Evolutionary conservation across 2,329 filamentous ascomycete species (phyloP).

Genomic region (Hirsutella thompsonii): DNA sequence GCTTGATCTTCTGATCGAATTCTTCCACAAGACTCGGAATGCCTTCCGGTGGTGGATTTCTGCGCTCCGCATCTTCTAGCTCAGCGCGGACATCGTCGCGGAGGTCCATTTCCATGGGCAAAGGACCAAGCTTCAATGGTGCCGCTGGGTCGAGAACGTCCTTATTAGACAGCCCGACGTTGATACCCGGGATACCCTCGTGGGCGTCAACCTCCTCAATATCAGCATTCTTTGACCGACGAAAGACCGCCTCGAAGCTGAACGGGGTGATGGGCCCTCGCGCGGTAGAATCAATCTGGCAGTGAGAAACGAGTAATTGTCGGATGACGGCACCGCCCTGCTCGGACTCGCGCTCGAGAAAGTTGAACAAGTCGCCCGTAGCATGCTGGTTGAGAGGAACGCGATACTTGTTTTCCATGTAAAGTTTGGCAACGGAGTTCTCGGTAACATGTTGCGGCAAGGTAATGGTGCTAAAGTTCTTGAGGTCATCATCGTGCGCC

Average conservation of each 20-base stretch:
- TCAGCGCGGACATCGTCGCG: conserved; percentile 79
- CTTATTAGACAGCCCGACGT: conserved; percentile 48
- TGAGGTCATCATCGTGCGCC: conserved; percentile 70
- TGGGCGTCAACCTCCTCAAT: conserved; percentile 50
- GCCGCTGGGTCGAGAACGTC: conserved; percentile 44
- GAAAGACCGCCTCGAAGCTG: conserved; percentile 48
- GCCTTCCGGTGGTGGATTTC: conserved; percentile 58
- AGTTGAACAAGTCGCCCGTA: conserved; percentile 72
- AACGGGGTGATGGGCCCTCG: conserved; percentile 52
- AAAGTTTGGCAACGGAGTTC: conserved; percentile 67
- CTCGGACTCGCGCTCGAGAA: conserved; percentile 75
- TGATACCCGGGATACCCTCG: conserved; percentile 51
- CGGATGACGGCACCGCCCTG: conserved; percentile 69
- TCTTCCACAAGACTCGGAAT: conserved; percentile 69
- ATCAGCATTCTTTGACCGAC: conserved; percentile 45
- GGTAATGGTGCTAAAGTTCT: conserved; percentile 58
- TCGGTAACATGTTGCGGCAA: conserved; percentile 67
- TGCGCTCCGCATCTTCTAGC: conserved; percentile 72
- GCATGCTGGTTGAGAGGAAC: conserved; percentile 80
- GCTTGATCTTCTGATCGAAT: conserved; percentile 78
- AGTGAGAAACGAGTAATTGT: conserved; percentile 53
- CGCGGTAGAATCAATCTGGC: conserved; percentile 43
- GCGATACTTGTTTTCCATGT: conserved; percentile 76
- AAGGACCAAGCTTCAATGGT: conserved; percentile 60
- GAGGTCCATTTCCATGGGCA: conserved; percentile 73